A percentile compares a stretch with the other conserved stretches of the same genome.
Evolutionary conservation across 305 asterid genomes (phyloP).

Genomic region (Salvia sclarea): DNA sequence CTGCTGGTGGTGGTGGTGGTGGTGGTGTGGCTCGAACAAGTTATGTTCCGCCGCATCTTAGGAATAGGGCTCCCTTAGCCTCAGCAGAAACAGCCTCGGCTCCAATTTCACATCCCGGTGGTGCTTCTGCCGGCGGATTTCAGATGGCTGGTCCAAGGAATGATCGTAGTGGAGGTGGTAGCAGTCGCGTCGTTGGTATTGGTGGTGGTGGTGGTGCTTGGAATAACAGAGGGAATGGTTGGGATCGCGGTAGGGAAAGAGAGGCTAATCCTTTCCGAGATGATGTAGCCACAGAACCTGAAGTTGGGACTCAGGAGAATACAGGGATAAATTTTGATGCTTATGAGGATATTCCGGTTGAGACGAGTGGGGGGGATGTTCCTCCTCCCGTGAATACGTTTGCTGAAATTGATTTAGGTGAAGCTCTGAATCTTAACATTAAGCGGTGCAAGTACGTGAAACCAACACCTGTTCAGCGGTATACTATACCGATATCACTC

Average conservation of each 20-base stretch:
- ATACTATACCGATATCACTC: conserved; percentile 71
- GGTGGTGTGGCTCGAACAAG: conserved; percentile 40
- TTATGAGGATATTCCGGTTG: conserved; percentile 83
- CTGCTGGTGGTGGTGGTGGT: conserved; percentile 50
- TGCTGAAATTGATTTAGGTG: conserved; percentile 79
- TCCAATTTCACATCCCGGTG: conserved; percentile 44
- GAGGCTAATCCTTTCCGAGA: conserved; percentile 68
- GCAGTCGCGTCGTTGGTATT: conserved; percentile 37
- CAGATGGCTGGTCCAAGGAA: conserved; percentile 49
- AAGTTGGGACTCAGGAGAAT: conserved; percentile 48
- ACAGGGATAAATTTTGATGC: conserved; percentile 77
- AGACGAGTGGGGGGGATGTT: conserved; percentile 72
- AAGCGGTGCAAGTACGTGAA: conserved; percentile 81
- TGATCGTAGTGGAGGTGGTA: conserved; percentile 41
- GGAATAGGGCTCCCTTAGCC: conserved; percentile 53
- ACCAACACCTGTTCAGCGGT: conserved; percentile 77
- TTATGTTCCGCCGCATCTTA: conserved; percentile 76
- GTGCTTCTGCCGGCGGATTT: conserved; percentile 44
- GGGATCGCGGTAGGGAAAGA: conserved; percentile 63
- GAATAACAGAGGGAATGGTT: conserved; percentile 53
- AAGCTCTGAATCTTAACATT: conserved; percentile 64
- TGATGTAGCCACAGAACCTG: conserved; percentile 40
- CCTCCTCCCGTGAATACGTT: conserved; percentile 75
- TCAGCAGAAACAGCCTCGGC: conserved; percentile 37
- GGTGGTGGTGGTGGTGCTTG: conserved; percentile 44